phyloP scores from a whole-genome alignment of 805 yeast genomes.

The Blastobotrys terrestris region DNA sequence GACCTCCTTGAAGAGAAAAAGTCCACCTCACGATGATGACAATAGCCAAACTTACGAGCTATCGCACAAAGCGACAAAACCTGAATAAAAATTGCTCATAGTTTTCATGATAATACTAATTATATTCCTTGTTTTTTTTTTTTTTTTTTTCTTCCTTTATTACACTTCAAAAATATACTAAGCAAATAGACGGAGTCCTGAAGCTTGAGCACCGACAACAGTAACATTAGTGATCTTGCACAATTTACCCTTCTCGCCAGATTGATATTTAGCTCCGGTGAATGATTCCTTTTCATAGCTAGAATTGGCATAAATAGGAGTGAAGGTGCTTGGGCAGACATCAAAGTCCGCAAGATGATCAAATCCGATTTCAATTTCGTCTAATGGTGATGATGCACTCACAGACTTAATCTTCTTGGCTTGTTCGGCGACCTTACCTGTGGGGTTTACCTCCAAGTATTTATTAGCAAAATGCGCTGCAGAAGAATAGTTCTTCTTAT shows the following conservation, averaged over 20 bases:
- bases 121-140: background rate
- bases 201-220: constrained; percentile 81
- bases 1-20: no score
- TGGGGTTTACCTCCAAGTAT: constrained; percentile 56
- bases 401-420: constrained; percentile 76
- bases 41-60: no score
- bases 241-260: constrained; percentile 67
- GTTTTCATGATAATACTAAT: background rate
- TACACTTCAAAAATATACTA: constrained; percentile 9
- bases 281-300: constrained; percentile 69
- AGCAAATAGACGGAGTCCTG: constrained; percentile 60
- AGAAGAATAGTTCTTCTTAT: constrained; percentile 76
- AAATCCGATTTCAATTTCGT: constrained; percentile 84
- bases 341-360: constrained; percentile 90
- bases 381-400: constrained; percentile 75
- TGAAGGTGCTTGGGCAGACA: constrained; percentile 77
- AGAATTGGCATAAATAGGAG: constrained; percentile 81
- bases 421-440: constrained; percentile 51
- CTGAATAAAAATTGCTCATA: background rate
- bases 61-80: background rate
- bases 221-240: constrained; percentile 75
- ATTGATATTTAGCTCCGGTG: constrained; percentile 83
- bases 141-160: background rate
- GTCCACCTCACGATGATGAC: no score
- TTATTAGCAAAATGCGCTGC: constrained; percentile 89